Conservation (phyloP, 1,284 basidiomycete genomes). For the Quambalaria eucalypti region DNA sequence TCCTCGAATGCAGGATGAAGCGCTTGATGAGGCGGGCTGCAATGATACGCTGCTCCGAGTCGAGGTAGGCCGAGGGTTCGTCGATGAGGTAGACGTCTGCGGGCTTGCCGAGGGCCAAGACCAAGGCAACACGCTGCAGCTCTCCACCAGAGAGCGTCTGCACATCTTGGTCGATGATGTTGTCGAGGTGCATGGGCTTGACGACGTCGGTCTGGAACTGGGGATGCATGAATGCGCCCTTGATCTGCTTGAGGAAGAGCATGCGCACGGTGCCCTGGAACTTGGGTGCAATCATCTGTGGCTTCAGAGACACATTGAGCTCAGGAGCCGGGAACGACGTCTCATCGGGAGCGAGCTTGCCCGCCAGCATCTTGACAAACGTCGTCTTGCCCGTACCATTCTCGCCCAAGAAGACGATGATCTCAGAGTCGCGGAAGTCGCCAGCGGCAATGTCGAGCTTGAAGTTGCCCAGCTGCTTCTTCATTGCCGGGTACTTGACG, state of each 20-base stretch:
- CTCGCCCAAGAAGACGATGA: conserved; percentile 46
- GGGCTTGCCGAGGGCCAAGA: conserved; percentile 44
- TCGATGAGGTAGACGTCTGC: conserved; percentile 47
- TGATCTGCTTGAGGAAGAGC: conserved; percentile 47
- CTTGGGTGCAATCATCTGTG: conserved; percentile 47
- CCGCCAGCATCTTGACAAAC: conserved; percentile 47
- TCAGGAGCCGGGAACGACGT: conserved; percentile 40
- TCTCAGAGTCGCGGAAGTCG: conserved; percentile 44
- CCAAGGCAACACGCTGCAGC: conserved; percentile 44
- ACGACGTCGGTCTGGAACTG: conserved; percentile 48
- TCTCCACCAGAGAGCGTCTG: conserved; percentile 46
- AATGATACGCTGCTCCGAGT: conserved; percentile 47
- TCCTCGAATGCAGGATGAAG: conserved; percentile 47
- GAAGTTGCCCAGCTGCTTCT: conserved; percentile 44
- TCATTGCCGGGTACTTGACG: conserved; percentile 42
- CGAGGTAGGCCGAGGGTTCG: conserved; percentile 46
- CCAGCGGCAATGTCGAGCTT: conserved; percentile 41
- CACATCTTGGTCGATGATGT: conserved; percentile 46
- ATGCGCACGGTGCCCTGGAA: conserved; percentile 46
- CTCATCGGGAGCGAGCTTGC: conserved; percentile 42
- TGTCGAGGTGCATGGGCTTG: conserved; percentile 45
- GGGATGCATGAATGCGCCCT: conserved; percentile 45
- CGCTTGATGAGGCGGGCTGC: conserved; percentile 45
- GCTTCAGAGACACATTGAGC: conserved; percentile 45
- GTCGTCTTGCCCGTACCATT: conserved; percentile 47